phyloP scores from a whole-genome alignment of 2,329 filamentous ascomycete species.

The Endoconidiophora laricicola region DNA sequence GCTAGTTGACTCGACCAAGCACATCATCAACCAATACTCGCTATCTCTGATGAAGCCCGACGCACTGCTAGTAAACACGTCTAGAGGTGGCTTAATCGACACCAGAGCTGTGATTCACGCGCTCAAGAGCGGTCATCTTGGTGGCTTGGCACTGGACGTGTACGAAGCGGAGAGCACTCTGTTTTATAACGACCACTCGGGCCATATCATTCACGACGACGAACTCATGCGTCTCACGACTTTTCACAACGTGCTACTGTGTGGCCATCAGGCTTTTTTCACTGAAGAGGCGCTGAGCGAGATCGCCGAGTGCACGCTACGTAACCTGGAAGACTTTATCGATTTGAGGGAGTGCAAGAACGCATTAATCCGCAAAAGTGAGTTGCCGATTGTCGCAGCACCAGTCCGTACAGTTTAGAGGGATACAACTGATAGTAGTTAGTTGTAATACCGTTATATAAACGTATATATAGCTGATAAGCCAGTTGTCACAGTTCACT shows the following conservation, averaged over 20 bases:
- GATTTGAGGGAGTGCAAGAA: constrained; percentile 21
- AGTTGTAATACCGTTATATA: no score
- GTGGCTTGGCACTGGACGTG: constrained; percentile 49
- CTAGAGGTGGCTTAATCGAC: constrained; percentile 47
- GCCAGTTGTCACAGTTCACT: no score
- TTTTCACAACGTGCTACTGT: constrained; percentile 50
- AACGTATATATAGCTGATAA: no score
- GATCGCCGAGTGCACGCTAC: constrained; percentile 43
- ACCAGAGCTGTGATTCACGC: constrained; percentile 41
- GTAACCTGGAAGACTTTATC: constrained; percentile 35
- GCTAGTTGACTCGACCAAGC: constrained; percentile 39
- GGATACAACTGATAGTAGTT: background rate
- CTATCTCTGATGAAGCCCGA: constrained; percentile 40
- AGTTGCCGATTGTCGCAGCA: constrained; percentile 1
- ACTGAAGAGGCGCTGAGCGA: constrained; percentile 47
- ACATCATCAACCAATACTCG: constrained; percentile 40
- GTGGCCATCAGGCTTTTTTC: constrained; percentile 54
- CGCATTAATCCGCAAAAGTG: constrained; percentile 19
- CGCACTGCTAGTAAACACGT: constrained; percentile 50
- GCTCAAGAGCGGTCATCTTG: constrained; percentile 42
- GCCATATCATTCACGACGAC: constrained; percentile 49
- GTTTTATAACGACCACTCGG: constrained; percentile 50
- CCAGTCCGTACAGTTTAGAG: constrained; percentile 19
- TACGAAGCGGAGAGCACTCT: constrained; percentile 48
- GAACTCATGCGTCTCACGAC: constrained; percentile 48